Conservation (phyloP, 345 rosid species). For the Salix caprea region DNA sequence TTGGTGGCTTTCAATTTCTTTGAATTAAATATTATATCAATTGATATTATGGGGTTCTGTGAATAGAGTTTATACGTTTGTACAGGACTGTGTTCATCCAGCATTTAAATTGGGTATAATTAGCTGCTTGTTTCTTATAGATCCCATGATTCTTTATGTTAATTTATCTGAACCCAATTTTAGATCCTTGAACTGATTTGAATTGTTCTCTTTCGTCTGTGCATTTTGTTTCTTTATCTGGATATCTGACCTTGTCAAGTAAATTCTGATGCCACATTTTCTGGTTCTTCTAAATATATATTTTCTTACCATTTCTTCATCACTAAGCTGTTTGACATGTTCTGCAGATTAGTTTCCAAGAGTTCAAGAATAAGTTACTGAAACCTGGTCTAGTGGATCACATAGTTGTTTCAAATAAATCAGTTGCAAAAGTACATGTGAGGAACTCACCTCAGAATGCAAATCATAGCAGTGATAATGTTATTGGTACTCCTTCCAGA, state of each 20-base stretch:
- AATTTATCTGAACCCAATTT: neutral
- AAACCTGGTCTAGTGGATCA: conserved; percentile 93
- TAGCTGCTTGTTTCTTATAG: too few species aligned
- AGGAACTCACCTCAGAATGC: conserved; percentile 43
- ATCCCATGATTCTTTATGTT: neutral
- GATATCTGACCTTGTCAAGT: neutral
- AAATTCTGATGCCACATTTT: neutral
- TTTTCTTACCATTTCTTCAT: neutral
- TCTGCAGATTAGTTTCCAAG: conserved; percentile 92
- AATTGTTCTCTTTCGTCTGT: neutral
- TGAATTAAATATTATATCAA: neutral
- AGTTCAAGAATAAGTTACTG: conserved; percentile 90
- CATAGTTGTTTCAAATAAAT: conserved; percentile 80
- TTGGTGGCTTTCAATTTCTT: neutral
- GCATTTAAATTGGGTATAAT: neutral
- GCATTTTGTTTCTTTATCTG: neutral
- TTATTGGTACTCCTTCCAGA: conserved; percentile 30
- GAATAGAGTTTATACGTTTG: neutral
- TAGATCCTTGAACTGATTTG: neutral
- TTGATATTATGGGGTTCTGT: neutral
- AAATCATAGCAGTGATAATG: conserved; percentile 33
- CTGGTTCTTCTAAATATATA: neutral
- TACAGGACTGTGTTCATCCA: neutral
- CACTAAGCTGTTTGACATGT: conserved; percentile 6
- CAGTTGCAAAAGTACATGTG: conserved; percentile 88